A percentile compares a stretch with the other conserved stretches of the same genome.
Conservation (phyloP, 768 basidiomycete species). For the Lyophyllum semitale region DNA sequence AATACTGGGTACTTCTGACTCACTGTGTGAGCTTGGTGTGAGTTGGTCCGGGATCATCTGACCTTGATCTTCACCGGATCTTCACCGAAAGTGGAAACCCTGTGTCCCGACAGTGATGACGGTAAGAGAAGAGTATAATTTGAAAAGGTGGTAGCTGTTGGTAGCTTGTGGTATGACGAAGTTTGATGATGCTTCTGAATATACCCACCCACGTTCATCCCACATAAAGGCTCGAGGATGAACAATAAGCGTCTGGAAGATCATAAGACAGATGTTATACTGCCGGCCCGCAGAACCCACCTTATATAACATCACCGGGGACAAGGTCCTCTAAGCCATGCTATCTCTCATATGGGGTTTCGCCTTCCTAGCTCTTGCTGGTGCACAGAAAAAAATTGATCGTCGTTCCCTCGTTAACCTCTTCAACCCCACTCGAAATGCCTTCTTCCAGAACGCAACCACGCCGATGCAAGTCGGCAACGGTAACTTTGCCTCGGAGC, state of each 20-base stretch:
- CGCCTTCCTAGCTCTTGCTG: background rate
- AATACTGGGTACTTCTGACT: background rate
- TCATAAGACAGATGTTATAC: background rate
- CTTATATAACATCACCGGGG: background rate
- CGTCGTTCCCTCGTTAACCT: constrained; percentile 45
- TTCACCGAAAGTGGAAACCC: background rate
- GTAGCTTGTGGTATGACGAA: background rate
- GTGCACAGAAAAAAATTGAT: constrained; percentile 30
- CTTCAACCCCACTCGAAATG: constrained; percentile 53
- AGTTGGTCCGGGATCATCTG: background rate
- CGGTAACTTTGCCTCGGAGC: constrained; percentile 61
- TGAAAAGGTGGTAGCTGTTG: background rate
- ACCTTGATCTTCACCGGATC: background rate
- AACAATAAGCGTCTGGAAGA: background rate
- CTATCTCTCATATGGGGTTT: background rate
- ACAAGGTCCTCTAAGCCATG: background rate
- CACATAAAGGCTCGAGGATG: background rate
- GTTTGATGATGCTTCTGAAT: background rate
- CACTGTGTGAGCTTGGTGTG: background rate
- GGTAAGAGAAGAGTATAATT: too few relatives aligned
- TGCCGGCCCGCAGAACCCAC: background rate
- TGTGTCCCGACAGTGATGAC: background rate
- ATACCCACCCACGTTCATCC: background rate
- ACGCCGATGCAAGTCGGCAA: constrained; percentile 65
- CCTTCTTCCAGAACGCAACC: constrained; percentile 34